Conservation (phyloP, 345 rosid species). For the Conringia planisiliqua region DNA sequence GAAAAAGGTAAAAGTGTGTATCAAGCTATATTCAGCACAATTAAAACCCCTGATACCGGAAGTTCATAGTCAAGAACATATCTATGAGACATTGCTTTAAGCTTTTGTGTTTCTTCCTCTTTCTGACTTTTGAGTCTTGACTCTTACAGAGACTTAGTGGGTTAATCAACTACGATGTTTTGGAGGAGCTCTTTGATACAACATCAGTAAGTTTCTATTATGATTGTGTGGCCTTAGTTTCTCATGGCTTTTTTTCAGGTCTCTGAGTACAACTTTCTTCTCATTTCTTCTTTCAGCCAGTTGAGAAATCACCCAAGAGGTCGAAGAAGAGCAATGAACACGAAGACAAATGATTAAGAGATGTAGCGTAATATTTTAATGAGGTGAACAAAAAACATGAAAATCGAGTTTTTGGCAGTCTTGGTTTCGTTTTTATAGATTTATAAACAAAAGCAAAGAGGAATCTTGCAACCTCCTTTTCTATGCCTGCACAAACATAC, state of each 20-base stretch:
- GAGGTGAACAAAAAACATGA: too few relatives aligned
- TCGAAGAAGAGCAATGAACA: background rate
- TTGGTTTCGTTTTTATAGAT: too few relatives aligned
- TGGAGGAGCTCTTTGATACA: conserved; percentile 57
- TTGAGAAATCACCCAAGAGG: conserved; percentile 1
- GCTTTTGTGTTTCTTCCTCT: background rate
- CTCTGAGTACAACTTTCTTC: background rate
- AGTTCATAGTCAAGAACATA: background rate
- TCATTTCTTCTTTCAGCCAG: background rate
- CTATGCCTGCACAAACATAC: too few relatives aligned
- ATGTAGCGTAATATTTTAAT: too few relatives aligned
- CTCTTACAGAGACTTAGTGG: conserved; percentile 58
- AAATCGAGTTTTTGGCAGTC: too few relatives aligned
- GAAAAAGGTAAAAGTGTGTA: conserved; percentile 49
- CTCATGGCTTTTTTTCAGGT: background rate
- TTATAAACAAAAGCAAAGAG: too few relatives aligned
- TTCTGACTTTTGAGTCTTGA: background rate
- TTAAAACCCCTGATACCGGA: background rate
- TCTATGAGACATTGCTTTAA: background rate
- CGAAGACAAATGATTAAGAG: background rate
- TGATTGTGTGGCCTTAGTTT: background rate
- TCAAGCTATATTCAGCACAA: background rate
- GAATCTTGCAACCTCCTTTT: too few relatives aligned
- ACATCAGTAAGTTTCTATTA: conserved; percentile 44
- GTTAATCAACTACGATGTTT: conserved; percentile 58